These are phyloP conservation scores for Artemisia annua DNA, from an alignment of 129 eudicot species.

Conservation along the genomic window DNA sequence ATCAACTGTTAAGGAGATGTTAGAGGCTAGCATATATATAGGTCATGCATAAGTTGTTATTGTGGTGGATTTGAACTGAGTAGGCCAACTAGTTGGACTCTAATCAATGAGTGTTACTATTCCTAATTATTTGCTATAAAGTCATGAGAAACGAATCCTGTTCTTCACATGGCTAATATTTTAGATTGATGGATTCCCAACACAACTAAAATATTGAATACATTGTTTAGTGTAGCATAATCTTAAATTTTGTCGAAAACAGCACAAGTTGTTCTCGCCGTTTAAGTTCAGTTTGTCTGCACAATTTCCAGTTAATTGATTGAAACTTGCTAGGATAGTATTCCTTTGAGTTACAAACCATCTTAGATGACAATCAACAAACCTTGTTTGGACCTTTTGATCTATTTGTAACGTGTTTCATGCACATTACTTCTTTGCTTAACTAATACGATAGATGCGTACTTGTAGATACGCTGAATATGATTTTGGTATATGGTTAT, in stretches of 20 bases:
- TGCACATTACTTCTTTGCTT: no score
- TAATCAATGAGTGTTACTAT: constrained; percentile 15
- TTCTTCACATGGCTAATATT: constrained; percentile 11
- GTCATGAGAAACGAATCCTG: constrained; percentile 17
- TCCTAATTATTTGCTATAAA: not conserved
- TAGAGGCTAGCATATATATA: constrained; percentile 8
- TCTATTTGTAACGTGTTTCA: no score
- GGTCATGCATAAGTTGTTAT: constrained; percentile 8
- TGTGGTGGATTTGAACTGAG: constrained; percentile 26
- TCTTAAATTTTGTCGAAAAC: no score
- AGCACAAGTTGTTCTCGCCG: no score
- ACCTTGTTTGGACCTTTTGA: no score
- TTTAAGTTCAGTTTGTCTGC: no score
- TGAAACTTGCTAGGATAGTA: no score
- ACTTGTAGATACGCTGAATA: not conserved
- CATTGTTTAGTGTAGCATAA: not conserved
- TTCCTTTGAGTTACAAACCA: no score
- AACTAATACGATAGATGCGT: not conserved
- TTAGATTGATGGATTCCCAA: constrained; percentile 2
- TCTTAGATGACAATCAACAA: no score
- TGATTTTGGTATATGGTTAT: not conserved
- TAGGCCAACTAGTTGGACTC: constrained; percentile 28
- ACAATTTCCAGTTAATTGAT: no score
- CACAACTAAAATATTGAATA: not conserved
- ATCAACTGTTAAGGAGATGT: not conserved